Base-by-base conservation (phyloP, 331 rosid species). In the Prunus yedoensis region DNA sequence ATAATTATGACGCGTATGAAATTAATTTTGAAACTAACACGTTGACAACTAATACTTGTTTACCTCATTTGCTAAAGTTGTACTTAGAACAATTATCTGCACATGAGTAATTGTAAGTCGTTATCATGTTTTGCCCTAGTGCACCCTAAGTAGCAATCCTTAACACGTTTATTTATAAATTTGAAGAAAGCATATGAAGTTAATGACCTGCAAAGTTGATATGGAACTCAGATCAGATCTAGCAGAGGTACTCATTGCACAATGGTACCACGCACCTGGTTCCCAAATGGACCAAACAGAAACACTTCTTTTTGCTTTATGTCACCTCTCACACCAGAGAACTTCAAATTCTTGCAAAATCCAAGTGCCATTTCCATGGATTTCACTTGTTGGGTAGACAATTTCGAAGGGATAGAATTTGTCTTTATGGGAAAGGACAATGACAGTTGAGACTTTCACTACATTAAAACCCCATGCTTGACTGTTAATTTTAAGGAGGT, bases 311-410 rank as follows among this genome's bases (percentile, higher is more conserved):
- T 73, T 28, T 20, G 43, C 59, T 78, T 56, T 15, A 72, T 51
- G 78, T 53, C 81, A 71, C n/a, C 43, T 38, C 43, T 14, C 68
- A 8, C 66, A 69, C 16, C 61, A 32, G 21, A 21, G 11, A 58
- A 32, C 76, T 25, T 73, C 32, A 72, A 65, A 54, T 66, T 64
- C 77, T 73, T 74, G 71, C 74, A 76, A 82, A 84, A 84, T 85
- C 81, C 14, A 21, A 81, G 71, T 68, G 83, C 17, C 65, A 56
- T 68, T 68, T 53, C 68, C 38, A 43, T 51, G 10, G 27, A 32
- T 17, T n/a, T 57, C 46, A 13, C 62, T 43, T 8, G 54, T 60
- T 3, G 2, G 41, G 67, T 6, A 38, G 43, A n/a, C 10, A 41
- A 28, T 11, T 49, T 73, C 5, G 5, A 21, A 14, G 17, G 83